A percentile compares a stretch with the other conserved stretches of the same genome.
Evolutionary conservation across 352 stramenopile species (phyloP).

Genomic region (Paralagenidium karlingii): DNA sequence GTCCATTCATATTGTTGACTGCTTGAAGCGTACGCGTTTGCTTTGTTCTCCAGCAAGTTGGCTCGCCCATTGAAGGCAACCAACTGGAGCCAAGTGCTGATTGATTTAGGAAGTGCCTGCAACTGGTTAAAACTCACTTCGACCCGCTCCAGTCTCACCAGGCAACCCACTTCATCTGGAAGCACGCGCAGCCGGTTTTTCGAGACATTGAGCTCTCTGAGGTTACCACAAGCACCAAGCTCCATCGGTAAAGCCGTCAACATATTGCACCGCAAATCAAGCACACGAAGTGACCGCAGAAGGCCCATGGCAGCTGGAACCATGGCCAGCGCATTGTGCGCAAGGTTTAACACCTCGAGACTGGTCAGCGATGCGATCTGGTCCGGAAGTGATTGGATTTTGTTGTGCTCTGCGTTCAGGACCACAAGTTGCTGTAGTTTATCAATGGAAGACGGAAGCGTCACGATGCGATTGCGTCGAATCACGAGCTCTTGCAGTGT

Average conservation of each 20-base stretch:
- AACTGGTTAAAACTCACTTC: slow-evolving; percentile 46
- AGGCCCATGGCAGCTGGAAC: slow-evolving; percentile 33
- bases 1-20: slow-evolving; percentile 12
- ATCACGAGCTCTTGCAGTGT: slow-evolving; percentile 9
- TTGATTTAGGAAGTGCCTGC: slow-evolving; percentile 18
- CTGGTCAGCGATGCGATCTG: slow-evolving; percentile 9
- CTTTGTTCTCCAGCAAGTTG: too few relatives aligned
- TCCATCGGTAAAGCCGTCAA: slow-evolving; percentile 30
- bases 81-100: too few relatives aligned
- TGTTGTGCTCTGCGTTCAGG: slow-evolving; percentile 23
- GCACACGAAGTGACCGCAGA: slow-evolving; percentile 11
- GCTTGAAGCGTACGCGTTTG: slow-evolving; percentile 4
- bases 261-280: slow-evolving; percentile 28
- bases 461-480: background rate
- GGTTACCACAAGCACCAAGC: slow-evolving; percentile 27
- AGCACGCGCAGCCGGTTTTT: slow-evolving; percentile 42
- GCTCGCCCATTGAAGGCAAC: too few relatives aligned
- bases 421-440: slow-evolving; percentile 12
- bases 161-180: slow-evolving; percentile 47
- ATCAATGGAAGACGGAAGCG: background rate
- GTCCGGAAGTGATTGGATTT: slow-evolving; percentile 17
- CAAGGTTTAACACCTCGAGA: slow-evolving; percentile 21
- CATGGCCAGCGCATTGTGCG: slow-evolving; percentile 25
- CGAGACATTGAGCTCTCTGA: slow-evolving; percentile 34
- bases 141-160: slow-evolving; percentile 19